Percentiles rank a stretch among this genome's conserved stretches.
phyloP scores from a whole-genome alignment of 495 filamentous ascomycete genomes.

The Lophium mytilinum region DNA sequence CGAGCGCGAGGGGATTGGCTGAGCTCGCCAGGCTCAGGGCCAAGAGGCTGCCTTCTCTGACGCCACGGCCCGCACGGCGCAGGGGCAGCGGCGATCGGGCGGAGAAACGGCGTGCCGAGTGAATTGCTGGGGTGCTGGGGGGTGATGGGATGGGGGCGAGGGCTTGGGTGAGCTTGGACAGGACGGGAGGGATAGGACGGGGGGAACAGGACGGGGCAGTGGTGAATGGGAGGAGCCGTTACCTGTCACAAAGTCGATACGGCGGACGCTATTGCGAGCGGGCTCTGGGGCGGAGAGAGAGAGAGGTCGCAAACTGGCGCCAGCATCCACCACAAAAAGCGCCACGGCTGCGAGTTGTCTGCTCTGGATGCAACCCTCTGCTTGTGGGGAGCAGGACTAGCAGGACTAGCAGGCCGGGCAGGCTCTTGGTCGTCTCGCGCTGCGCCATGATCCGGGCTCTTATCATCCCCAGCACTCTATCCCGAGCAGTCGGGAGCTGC shows the following conservation, averaged over 20 bases:
- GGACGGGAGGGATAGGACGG: too few species aligned
- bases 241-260: slow-evolving; percentile 14
- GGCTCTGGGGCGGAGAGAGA: not conserved
- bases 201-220: too few species aligned
- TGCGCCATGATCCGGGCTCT: slow-evolving; percentile 24
- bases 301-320: not conserved
- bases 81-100: too few species aligned
- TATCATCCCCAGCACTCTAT: not conserved
- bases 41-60: not conserved
- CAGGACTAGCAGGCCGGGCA: too few species aligned
- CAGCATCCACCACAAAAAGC: not conserved
- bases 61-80: slow-evolving; percentile 9
- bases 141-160: not conserved
- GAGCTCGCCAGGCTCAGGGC: not conserved
- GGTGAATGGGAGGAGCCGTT: slow-evolving; percentile 4
- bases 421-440: too few species aligned
- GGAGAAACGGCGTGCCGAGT: too few species aligned
- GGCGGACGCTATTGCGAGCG: not conserved
- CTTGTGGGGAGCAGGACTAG: not conserved
- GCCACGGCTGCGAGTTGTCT: not conserved
- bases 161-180: not conserved
- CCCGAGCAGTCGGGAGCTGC: slow-evolving; percentile 19
- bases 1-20: not conserved
- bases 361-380: slow-evolving; percentile 18
- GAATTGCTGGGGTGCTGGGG: not conserved